Percentiles rank a stretch among this genome's conserved stretches.
phyloP scores from a whole-genome alignment of 148 eudicot genomes.

The Camellia granthamiana region DNA sequence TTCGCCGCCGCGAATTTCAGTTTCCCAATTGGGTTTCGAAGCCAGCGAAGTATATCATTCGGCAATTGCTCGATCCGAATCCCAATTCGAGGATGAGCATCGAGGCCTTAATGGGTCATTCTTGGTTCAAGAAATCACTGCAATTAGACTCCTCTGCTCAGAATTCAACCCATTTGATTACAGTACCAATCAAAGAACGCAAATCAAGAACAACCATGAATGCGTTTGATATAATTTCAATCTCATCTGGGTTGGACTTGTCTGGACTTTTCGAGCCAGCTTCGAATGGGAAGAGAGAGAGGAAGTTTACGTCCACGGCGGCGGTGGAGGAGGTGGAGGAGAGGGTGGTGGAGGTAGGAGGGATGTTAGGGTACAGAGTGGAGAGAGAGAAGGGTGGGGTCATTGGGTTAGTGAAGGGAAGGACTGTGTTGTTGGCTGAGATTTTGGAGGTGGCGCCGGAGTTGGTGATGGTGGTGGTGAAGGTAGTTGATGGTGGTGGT shows the following conservation, averaged over 20 bases:
- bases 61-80: conserved; percentile 58
- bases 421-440: conserved; percentile 38
- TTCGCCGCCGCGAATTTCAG: conserved; percentile 43
- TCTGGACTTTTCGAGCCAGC: conserved; percentile 52
- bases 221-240: conserved; percentile 71
- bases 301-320: conserved; percentile 48
- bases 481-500: conserved; percentile 42
- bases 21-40: conserved; percentile 56
- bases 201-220: conserved; percentile 44
- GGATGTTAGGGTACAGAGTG: conserved; percentile 46
- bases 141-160: not conserved
- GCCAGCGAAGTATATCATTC: conserved; percentile 39
- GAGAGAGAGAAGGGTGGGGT: conserved; percentile 44
- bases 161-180: not conserved
- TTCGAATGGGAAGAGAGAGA: conserved; percentile 29
- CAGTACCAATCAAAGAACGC: conserved; percentile 27
- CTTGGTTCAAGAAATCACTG: conserved; percentile 53
- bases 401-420: conserved; percentile 53
- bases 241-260: conserved; percentile 69
- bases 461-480: conserved; percentile 57
- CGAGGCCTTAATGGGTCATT: conserved; percentile 33
- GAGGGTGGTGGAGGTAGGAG: conserved; percentile 49
- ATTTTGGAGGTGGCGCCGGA: conserved; percentile 50
- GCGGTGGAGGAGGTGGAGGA: conserved; percentile 43
- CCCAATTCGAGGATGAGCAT: conserved; percentile 52